These are phyloP conservation scores for Bruguiera sexangula DNA, from an alignment of 345 rosid species.

Conservation along the genomic window DNA sequence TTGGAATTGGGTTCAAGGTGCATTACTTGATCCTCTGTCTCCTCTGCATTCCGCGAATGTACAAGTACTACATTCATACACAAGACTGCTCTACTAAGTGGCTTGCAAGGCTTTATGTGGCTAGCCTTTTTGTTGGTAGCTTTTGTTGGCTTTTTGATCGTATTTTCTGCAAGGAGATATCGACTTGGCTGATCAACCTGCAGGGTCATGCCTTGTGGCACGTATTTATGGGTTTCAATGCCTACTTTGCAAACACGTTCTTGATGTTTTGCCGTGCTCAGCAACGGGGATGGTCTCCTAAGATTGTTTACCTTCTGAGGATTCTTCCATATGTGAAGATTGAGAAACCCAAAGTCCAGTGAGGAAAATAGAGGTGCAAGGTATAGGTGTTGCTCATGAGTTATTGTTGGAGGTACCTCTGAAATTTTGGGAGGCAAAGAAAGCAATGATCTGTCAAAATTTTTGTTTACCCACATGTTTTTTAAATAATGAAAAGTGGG, in stretches of 20 bases:
- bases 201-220: conserved; percentile 95
- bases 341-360: conserved; percentile 55
- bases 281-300: conserved; percentile 70
- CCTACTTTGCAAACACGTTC: conserved; percentile 81
- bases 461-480: conserved; percentile 19
- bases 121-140: conserved; percentile 52
- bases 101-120: conserved; percentile 65
- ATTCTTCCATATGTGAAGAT: conserved; percentile 77
- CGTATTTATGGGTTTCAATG: conserved; percentile 71
- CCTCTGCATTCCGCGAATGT: conserved; percentile 82
- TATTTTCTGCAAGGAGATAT: conserved; percentile 53
- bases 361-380: not conserved
- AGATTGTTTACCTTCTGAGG: conserved; percentile 49
- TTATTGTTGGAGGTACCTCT: not conserved
- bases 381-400: not conserved
- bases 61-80: conserved; percentile 84
- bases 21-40: conserved; percentile 69
- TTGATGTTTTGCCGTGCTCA: conserved; percentile 91
- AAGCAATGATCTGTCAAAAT: not conserved
- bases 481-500: conserved; percentile 1
- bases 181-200: conserved; percentile 63
- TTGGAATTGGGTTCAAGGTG: conserved; percentile 71
- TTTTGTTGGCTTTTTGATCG: conserved; percentile 67
- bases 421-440: conserved; percentile 4
- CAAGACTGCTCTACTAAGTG: conserved; percentile 52